Base-by-base conservation (phyloP, 192 early-diverging fungal species). In the Dissophora globulifera region DNA sequence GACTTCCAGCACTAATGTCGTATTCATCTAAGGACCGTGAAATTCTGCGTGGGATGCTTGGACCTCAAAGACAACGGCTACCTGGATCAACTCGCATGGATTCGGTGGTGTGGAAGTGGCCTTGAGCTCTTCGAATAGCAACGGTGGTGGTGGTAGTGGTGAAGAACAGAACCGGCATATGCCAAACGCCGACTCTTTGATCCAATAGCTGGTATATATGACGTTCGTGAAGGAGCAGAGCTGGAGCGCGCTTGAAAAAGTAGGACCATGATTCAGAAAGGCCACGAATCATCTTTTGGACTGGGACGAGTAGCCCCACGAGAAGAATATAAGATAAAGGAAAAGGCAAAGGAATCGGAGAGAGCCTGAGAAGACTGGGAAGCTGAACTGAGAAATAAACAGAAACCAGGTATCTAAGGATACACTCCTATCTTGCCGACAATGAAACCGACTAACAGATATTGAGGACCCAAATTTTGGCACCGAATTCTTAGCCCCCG, bases 211-310 rank as follows among this genome's bases (percentile, higher is more conserved):
- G 26, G 79, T 86, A 30, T 84, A 82, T 51, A 92, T 94, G 90
- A 91, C 91, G 1, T 94, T 94, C 68, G 82, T 85, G 9, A 80
- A 80, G 23, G 70, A 84, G 5, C 90, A 91, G 72, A 89, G 90
- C 17, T 79, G 84, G 35, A 83, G 85, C 15, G 91, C 92, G 1
- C 79, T 94, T n/a, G 30, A 82, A 87, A 35, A 87, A 82, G 81
- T 89, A 84, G 66, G 90, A 92, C 45, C 83, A 92, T 60, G 88
- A 94, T 72, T 78, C 89, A 15, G 83, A 89, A 85, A 87, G 75
- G 92, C 92, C 0, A 87, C 89, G 56, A 92, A 94, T 67, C 90
- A 90, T 63, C 78, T 94, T 26, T 78, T 94, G 45, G 91, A 92
- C 75, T 86, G 82, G 50, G 83, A 88, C 50, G 55, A 75, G 4